Evolutionary conservation across 805 yeast species (phyloP).

Genomic region (Saccharomycopsis vini): DNA sequence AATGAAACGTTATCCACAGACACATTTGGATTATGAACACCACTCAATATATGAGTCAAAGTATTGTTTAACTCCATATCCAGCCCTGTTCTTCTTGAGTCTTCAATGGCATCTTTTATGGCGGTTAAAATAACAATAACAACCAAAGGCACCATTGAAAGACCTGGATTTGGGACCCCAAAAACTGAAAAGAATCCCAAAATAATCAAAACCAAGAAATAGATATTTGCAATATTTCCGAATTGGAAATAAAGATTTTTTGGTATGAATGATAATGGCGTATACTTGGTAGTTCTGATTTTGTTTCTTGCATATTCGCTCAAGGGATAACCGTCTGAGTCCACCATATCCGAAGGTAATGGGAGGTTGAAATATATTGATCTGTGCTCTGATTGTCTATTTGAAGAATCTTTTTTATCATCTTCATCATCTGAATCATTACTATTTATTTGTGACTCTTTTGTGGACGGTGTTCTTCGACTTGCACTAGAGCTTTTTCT

Average conservation of each 20-base stretch:
- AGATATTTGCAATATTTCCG: slow-evolving; percentile 81
- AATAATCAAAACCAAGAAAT: slow-evolving; percentile 71
- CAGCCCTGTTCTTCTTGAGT: slow-evolving; percentile 60
- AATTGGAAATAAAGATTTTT: slow-evolving; percentile 76
- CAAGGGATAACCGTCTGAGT: slow-evolving; percentile 52
- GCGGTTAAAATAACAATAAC: slow-evolving; percentile 72
- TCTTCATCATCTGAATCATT: slow-evolving; percentile 22
- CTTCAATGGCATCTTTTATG: slow-evolving; percentile 73
- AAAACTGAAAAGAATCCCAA: slow-evolving; percentile 70
- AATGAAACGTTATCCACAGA: slow-evolving; percentile 52
- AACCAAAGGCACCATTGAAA: slow-evolving; percentile 69
- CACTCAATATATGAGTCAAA: slow-evolving; percentile 51
- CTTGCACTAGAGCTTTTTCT: slow-evolving; percentile 3
- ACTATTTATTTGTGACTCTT: not conserved
- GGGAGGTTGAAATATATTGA: slow-evolving; percentile 49
- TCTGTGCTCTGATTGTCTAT: slow-evolving; percentile 36
- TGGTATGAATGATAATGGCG: slow-evolving; percentile 83
- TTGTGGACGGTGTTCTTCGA: not conserved
- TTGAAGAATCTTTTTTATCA: slow-evolving; percentile 26
- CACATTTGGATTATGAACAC: slow-evolving; percentile 50
- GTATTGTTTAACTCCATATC: slow-evolving; percentile 75
- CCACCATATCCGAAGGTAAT: slow-evolving; percentile 49
- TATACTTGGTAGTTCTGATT: slow-evolving; percentile 90
- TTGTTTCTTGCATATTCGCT: slow-evolving; percentile 76
- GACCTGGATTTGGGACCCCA: slow-evolving; percentile 73